These are phyloP conservation scores for Tylopilus sp. DNA, from an alignment of 768 basidiomycete species.

Conservation along the genomic window DNA sequence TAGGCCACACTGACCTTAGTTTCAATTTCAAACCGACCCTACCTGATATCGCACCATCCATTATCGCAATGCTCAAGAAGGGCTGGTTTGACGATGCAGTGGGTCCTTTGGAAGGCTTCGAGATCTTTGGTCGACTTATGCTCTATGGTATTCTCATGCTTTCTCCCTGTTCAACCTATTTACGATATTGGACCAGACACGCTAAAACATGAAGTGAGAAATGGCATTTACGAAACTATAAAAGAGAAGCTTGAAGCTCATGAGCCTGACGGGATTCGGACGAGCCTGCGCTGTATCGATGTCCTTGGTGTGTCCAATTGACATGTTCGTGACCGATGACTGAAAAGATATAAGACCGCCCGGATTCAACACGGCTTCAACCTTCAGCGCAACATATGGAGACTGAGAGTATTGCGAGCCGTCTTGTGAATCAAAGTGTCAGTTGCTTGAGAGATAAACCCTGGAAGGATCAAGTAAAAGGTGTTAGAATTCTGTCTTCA, in stretches of 20 bases:
- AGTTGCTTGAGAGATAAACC: not conserved
- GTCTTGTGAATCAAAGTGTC: not conserved
- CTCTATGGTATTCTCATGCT: not conserved
- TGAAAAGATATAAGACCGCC: not conserved
- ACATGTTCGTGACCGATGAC: too few relatives aligned
- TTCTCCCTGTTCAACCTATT: not conserved
- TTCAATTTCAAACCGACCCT: not conserved
- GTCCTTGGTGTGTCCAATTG: not conserved
- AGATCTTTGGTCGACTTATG: not conserved
- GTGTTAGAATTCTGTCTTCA: not conserved
- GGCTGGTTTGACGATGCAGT: constrained; percentile 6
- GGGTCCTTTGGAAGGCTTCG: not conserved
- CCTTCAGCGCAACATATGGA: too few relatives aligned
- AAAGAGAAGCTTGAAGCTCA: not conserved
- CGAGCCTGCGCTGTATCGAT: not conserved
- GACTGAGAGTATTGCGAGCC: not conserved
- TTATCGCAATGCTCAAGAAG: not conserved
- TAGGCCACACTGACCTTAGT: not conserved
- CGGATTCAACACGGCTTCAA: not conserved
- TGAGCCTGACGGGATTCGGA: not conserved
- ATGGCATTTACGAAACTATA: not conserved
- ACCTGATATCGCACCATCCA: not conserved
- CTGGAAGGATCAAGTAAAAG: not conserved
- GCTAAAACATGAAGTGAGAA: not conserved
- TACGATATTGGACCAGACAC: not conserved